Conservation (phyloP, 768 basidiomycete species). For the Pulveroboletus sp. region DNA sequence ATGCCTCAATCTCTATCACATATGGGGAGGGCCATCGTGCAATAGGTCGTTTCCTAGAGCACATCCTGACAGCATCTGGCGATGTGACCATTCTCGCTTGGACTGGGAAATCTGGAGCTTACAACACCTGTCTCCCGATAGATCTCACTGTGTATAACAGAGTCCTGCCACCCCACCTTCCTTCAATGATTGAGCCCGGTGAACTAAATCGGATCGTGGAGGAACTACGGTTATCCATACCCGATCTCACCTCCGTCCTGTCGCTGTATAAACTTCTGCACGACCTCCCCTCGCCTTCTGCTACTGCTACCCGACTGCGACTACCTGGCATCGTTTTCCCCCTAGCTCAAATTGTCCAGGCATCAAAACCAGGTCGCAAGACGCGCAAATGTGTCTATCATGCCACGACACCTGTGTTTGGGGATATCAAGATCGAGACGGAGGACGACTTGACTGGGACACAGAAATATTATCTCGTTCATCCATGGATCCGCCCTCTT, state of each 20-base stretch:
- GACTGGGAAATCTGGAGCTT: constrained; percentile 4
- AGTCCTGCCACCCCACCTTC: constrained; percentile 2
- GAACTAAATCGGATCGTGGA: background rate
- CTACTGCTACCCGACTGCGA: constrained; percentile 1
- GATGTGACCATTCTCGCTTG: constrained; percentile 15
- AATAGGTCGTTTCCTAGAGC: constrained; percentile 11
- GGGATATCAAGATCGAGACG: constrained; percentile 3
- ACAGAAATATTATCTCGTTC: background rate
- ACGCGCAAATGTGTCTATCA: background rate
- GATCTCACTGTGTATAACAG: constrained; percentile 4
- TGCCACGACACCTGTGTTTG: background rate
- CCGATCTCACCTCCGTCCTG: background rate
- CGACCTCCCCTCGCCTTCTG: background rate
- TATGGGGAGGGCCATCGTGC: constrained; percentile 14
- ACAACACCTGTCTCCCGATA: constrained; percentile 4
- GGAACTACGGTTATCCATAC: background rate
- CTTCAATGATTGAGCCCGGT: background rate
- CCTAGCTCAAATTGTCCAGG: background rate
- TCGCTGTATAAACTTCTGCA: background rate
- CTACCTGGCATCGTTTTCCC: constrained; percentile 1
- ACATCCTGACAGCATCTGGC: constrained; percentile 8
- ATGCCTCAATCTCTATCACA: constrained; percentile 4
- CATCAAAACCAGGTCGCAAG: background rate
- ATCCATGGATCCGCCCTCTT: background rate
- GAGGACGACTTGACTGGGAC: background rate